Evolutionary conservation across 352 stramenopile genomes (phyloP), one percentile per base, ranked within the genome.

Genomic region (Globisporangium cederbergense): DNA sequence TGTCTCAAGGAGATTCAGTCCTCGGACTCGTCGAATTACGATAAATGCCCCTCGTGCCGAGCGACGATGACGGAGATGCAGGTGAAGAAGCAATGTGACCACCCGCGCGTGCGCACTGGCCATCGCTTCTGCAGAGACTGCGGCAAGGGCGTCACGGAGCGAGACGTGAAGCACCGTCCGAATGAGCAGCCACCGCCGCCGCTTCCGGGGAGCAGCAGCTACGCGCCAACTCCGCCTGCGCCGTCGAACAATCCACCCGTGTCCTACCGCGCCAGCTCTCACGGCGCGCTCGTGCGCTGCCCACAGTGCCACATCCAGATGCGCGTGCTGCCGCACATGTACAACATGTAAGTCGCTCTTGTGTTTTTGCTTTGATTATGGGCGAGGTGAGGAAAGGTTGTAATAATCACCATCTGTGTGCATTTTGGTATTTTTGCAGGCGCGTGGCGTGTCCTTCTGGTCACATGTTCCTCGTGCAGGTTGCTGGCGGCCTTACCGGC

Each of bases 291-390:
- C 40, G 86, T 95, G 57, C 83, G 83, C 22, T 95, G 86, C 65
- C 86, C 86, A 10, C 82, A 92, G 62, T 95, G 86, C 60, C 86
- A 92, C 40, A 93, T 95, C 64, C 83, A 95, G 65, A 93, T 95
- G 84, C 82, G 86, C 20, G 86, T 95, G 52, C 75, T 95, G 2
- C 86, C 86, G 7, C 82, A 95, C 66, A 95, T 95, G 86, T 95
- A 93, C 68, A 95, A 95, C 79, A 91, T 95, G 86, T 93, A 85
- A 42, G 81, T 80, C 9, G 16, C 28, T 54, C 8, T 11, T 57
- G 16, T 42, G 25, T 52, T 32, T 22, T 55, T 62, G 9, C 36
- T 52, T 67, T 9, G 6, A 3, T 42, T 20, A 7, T 49, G 43
- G 5, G 16, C 1, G 40, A 4, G 0, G 10, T 51, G 20, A 30